These are phyloP conservation scores for Candida berthetii DNA, from an alignment of 805 yeast species.

Conservation along the genomic window DNA sequence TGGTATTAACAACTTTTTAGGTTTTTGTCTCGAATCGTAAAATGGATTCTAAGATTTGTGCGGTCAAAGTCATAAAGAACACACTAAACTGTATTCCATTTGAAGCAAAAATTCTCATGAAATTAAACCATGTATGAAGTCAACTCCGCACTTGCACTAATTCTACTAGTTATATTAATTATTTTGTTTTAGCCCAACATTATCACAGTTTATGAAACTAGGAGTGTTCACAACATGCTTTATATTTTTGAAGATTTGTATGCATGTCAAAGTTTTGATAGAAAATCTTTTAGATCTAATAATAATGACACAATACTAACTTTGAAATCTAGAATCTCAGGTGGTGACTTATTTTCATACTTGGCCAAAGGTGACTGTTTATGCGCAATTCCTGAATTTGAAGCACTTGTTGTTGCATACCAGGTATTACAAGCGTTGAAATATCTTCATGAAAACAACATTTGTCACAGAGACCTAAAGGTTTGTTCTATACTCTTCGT, in stretches of 20 bases:
- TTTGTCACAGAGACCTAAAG: slow-evolving; percentile 65
- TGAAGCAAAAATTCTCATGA: slow-evolving; percentile 37
- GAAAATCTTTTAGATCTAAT: too few species aligned
- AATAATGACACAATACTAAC: background rate
- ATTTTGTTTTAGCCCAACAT: slow-evolving; percentile 33
- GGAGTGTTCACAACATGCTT: slow-evolving; percentile 19
- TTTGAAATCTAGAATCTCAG: slow-evolving; percentile 26
- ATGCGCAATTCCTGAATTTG: slow-evolving; percentile 44
- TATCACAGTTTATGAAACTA: slow-evolving; percentile 35
- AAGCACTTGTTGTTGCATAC: slow-evolving; percentile 43
- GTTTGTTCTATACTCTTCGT: slow-evolving; percentile 3
- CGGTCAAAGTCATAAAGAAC: slow-evolving; percentile 40
- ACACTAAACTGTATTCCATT: slow-evolving; percentile 22
- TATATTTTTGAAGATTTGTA: slow-evolving; percentile 42
- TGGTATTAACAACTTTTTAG: slow-evolving; percentile 10
- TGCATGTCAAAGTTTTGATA: too few species aligned
- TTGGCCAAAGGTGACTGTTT: slow-evolving; percentile 34
- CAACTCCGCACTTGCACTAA: too few species aligned
- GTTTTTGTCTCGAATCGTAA: slow-evolving; percentile 26
- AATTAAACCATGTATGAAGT: slow-evolving; percentile 31
- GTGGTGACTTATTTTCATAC: slow-evolving; percentile 56
- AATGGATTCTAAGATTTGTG: slow-evolving; percentile 28
- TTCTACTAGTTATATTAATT: too few species aligned
- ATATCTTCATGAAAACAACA: slow-evolving; percentile 45
- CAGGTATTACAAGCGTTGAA: slow-evolving; percentile 52